Conservation (phyloP, 2,329 filamentous ascomycete species). For the Claviceps humidiphila region DNA sequence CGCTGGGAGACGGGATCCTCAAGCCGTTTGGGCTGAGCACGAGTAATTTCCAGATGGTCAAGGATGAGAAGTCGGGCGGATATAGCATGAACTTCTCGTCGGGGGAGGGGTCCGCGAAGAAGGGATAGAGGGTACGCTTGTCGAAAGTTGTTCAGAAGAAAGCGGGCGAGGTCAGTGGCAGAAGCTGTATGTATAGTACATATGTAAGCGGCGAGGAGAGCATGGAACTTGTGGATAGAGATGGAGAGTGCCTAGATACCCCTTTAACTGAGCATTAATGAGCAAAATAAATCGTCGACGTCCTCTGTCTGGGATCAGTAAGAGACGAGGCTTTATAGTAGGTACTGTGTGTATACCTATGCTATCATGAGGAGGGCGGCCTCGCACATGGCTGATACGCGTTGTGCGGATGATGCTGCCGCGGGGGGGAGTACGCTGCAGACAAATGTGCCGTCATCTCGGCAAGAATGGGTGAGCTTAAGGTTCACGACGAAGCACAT, state of each 20-base stretch:
- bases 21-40: slow-evolving; percentile 91
- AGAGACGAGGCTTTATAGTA: too few species aligned
- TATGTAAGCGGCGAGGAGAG: background rate
- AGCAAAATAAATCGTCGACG: background rate
- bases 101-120: slow-evolving; percentile 10
- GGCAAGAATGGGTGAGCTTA: too few species aligned
- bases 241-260: background rate
- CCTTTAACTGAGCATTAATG: background rate
- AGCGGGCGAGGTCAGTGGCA: background rate
- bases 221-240: background rate
- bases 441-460: too few species aligned
- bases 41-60: slow-evolving; percentile 85
- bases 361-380: too few species aligned
- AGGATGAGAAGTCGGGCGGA: slow-evolving; percentile 78
- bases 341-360: too few species aligned
- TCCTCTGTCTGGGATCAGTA: background rate
- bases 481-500: too few species aligned
- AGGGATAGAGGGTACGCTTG: background rate
- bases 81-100: slow-evolving; percentile 83
- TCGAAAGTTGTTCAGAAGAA: too few species aligned
- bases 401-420: too few species aligned
- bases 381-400: too few species aligned
- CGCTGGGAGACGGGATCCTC: slow-evolving; percentile 79
- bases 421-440: too few species aligned
- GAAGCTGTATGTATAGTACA: background rate